A percentile compares a stretch with the other conserved stretches of the same genome.
Evolutionary conservation across 2,329 filamentous ascomycete genomes (phyloP).

Genomic region (Fusarium sp.): DNA sequence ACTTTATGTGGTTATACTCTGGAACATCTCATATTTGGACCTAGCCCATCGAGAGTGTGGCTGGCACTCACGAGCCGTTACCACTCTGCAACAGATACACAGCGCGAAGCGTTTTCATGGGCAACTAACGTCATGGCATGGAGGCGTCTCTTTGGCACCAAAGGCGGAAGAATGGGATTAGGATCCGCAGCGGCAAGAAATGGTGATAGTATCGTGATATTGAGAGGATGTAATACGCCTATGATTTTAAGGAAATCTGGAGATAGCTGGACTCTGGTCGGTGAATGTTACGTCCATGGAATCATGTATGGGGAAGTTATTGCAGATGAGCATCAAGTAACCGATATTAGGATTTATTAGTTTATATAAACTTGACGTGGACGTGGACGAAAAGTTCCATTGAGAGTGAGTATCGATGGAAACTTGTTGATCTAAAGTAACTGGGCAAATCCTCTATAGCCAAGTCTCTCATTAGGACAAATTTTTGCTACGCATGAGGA

Average conservation of each 20-base stretch:
- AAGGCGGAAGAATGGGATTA: slow-evolving; percentile 8
- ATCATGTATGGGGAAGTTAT: slow-evolving; percentile 14
- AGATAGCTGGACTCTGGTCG: accelerated
- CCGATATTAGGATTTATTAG: slow-evolving; percentile 6
- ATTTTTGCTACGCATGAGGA: too few relatives aligned
- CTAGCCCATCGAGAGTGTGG: background rate
- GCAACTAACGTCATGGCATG: slow-evolving; percentile 13
- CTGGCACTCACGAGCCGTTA: too few relatives aligned
- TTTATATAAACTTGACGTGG: too few relatives aligned
- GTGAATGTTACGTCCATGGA: slow-evolving; percentile 16
- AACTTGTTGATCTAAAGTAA: too few relatives aligned
- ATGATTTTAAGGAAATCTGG: background rate
- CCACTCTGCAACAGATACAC: background rate
- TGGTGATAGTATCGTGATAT: background rate
- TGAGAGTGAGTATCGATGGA: too few relatives aligned
- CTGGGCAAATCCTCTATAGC: too few relatives aligned
- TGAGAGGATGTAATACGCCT: background rate
- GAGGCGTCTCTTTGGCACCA: background rate
- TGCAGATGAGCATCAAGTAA: accelerated
- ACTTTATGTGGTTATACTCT: background rate
- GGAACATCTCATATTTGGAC: background rate
- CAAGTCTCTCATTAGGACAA: too few relatives aligned
- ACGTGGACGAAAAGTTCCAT: too few relatives aligned
- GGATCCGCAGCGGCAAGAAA: background rate
- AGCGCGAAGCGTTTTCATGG: background rate